Percentiles rank a stretch among this genome's conserved stretches.
These are phyloP conservation scores for Emmonsia crescens DNA, from an alignment of 2,329 filamentous ascomycete species.

Conservation along the genomic window DNA sequence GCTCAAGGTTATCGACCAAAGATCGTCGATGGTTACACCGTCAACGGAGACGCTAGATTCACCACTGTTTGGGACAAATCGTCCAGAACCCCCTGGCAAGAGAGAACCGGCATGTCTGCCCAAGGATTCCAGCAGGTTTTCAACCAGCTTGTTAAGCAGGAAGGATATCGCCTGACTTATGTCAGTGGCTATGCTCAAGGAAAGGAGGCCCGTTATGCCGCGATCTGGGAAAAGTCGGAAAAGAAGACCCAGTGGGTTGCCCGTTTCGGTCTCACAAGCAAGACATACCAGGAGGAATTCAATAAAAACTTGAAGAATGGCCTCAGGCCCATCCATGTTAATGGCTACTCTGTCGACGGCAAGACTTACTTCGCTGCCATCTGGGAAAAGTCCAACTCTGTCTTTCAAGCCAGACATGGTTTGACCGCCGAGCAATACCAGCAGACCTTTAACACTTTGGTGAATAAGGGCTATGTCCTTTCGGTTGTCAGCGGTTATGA, in stretches of 20 bases:
- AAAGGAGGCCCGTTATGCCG: constrained; percentile 8
- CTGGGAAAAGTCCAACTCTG: constrained; percentile 7
- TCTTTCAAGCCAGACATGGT: constrained; percentile 7
- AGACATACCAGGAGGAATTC: constrained; percentile 5
- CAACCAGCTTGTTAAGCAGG: constrained; percentile 1
- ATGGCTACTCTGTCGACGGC: constrained; percentile 8
- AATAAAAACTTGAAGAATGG: constrained; percentile 2
- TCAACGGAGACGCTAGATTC: constrained; percentile 4
- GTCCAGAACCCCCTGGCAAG: background rate
- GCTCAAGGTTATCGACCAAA: constrained; percentile 8
- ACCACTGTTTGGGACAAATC: constrained; percentile 9
- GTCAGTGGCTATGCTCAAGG: constrained; percentile 9
- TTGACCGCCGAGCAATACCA: constrained; percentile 7
- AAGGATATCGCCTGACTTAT: constrained; percentile 8
- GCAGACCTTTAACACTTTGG: constrained; percentile 4
- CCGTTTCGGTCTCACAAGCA: constrained; percentile 4
- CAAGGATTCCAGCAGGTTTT: constrained; percentile 1
- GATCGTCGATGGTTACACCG: constrained; percentile 9
- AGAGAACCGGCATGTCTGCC: constrained; percentile 1
- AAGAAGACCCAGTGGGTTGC: constrained; percentile 3
- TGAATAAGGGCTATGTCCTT: constrained; percentile 6
- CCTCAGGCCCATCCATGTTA: constrained; percentile 4
- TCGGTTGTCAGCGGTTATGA: constrained; percentile 8
- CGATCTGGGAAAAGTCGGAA: constrained; percentile 9
- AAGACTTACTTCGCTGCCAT: constrained; percentile 9